Conservation (phyloP, 23 red algal species). For the Agarophyton chilense region DNA sequence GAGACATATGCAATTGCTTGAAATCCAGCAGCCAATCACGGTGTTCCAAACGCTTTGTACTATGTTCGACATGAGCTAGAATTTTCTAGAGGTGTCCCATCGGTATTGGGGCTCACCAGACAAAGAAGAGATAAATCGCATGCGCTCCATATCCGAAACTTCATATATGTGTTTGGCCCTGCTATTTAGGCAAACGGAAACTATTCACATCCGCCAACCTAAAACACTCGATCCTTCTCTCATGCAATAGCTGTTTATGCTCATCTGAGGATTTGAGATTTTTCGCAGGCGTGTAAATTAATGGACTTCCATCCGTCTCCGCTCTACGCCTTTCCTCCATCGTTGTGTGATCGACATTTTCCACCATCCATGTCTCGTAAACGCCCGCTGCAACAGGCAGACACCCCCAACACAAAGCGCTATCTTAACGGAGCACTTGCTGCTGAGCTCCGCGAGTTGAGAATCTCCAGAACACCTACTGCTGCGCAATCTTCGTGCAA, state of each 20-base stretch:
- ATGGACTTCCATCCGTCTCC: slow-evolving; percentile 4
- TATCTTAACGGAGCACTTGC: slow-evolving; percentile 58
- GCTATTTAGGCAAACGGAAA: too few species aligned
- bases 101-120: too few species aligned
- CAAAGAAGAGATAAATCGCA: too few species aligned
- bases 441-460: slow-evolving; percentile 18
- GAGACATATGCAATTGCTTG: too few species aligned
- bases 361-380: slow-evolving; percentile 41
- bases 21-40: too few species aligned
- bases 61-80: too few species aligned
- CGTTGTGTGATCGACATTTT: background rate
- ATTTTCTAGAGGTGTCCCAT: too few species aligned
- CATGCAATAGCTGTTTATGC: background rate
- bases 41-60: too few species aligned
- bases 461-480: slow-evolving; percentile 12
- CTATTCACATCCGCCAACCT: too few species aligned
- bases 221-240: background rate
- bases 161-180: too few species aligned
- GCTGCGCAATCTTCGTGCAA: background rate
- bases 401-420: slow-evolving; percentile 27
- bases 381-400: background rate
- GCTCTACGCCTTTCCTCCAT: background rate
- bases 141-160: too few species aligned
- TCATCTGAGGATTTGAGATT: background rate
- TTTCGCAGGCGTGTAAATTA: background rate